phyloP scores from a whole-genome alignment of 106 monocot species.

The Dendrobium catenatum region DNA sequence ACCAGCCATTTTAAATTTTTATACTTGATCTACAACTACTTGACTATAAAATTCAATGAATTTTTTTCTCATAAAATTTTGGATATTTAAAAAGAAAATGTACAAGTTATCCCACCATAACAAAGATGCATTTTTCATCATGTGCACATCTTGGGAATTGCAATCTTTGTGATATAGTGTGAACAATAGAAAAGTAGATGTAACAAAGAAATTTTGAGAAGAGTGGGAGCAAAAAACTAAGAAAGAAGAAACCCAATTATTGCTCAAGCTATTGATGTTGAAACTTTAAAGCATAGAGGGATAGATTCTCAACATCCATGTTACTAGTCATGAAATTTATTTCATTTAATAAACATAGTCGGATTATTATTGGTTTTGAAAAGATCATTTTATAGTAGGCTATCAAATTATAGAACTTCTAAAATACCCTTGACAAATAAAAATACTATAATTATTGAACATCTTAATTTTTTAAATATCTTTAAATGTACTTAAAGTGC shows the following conservation, averaged over 20 bases:
- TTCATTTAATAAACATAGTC: too few species aligned
- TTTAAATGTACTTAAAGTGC: background rate
- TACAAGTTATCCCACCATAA: too few species aligned
- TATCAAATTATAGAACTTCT: background rate
- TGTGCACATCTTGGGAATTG: too few species aligned
- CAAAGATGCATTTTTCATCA: too few species aligned
- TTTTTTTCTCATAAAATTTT: too few species aligned
- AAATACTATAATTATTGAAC: background rate
- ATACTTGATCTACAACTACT: too few species aligned
- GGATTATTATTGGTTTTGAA: too few species aligned
- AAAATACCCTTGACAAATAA: background rate
- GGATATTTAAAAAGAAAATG: too few species aligned
- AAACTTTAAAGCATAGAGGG: background rate
- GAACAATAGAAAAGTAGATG: background rate
- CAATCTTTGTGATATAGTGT: background rate
- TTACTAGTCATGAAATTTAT: background rate
- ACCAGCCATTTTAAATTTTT: too few species aligned
- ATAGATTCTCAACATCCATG: background rate
- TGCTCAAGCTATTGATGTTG: background rate
- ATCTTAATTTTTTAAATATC: background rate
- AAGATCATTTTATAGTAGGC: background rate
- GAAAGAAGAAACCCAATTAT: background rate
- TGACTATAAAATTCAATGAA: too few species aligned
- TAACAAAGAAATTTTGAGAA: background rate
- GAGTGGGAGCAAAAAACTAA: background rate